Percentiles rank a stretch among this genome's conserved stretches.
These are phyloP conservation scores for Betula pendula DNA, from an alignment of 306 rosid species.

Conservation along the genomic window DNA sequence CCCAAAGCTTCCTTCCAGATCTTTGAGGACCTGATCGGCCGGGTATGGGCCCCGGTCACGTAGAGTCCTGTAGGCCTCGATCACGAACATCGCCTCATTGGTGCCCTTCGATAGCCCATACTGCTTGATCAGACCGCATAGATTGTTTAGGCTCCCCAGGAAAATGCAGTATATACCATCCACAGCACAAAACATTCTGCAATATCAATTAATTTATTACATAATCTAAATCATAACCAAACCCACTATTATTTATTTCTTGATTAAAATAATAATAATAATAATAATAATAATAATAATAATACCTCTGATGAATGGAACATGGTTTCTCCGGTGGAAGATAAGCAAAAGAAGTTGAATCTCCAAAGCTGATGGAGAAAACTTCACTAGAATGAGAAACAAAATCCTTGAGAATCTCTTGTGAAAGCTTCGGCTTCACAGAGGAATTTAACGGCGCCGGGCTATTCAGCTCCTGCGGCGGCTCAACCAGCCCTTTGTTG, in stretches of 20 bases:
- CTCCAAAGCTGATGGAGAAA: constrained; percentile 58
- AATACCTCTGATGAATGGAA: constrained; percentile 44
- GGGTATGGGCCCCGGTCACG: constrained; percentile 93
- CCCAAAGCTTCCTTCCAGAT: constrained; percentile 82
- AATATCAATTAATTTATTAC: neutral
- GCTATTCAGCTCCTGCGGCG: constrained; percentile 90
- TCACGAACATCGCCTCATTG: constrained; percentile 78
- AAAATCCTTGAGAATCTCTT: constrained; percentile 56
- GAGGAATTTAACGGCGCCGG: constrained; percentile 53
- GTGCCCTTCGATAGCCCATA: constrained; percentile 73
- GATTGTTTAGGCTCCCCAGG: constrained; percentile 65
- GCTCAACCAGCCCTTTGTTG: constrained; percentile 66
- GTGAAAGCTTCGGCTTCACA: constrained; percentile 50
- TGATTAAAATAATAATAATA: no score
- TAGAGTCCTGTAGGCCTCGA: constrained; percentile 79
- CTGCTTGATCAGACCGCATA: constrained; percentile 66
- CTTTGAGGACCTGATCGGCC: constrained; percentile 89
- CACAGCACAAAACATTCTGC: constrained; percentile 84
- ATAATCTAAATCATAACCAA: no score
- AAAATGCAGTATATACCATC: constrained; percentile 77
- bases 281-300: no score
- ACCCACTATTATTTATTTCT: no score
- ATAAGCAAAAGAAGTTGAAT: constrained; percentile 55
- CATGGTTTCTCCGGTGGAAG: constrained; percentile 36
- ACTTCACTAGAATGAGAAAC: constrained; percentile 42